phyloP scores from a whole-genome alignment of 768 basidiomycete species.

The Leccinum truebloodii region DNA sequence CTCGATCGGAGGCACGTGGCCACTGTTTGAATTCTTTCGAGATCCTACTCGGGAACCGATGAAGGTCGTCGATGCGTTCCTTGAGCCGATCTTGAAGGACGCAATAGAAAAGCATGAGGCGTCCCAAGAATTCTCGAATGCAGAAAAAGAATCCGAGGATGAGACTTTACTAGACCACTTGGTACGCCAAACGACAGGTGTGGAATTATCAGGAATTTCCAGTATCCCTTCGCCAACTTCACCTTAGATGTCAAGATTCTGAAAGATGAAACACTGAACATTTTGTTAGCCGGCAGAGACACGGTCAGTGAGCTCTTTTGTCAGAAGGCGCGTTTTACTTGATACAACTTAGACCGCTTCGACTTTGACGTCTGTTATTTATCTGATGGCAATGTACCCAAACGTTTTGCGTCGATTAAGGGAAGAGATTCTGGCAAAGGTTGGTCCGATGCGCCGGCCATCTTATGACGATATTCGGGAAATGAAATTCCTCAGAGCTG shows the following conservation, averaged over 20 bases:
- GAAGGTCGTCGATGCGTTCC: slow-evolving; percentile 38
- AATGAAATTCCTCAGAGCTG: slow-evolving; percentile 46
- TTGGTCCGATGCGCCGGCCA: slow-evolving; percentile 39
- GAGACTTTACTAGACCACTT: slow-evolving; percentile 45
- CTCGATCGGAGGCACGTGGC: slow-evolving; percentile 39
- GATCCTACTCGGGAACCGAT: slow-evolving; percentile 37
- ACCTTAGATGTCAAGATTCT: slow-evolving; percentile 33
- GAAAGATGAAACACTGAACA: slow-evolving; percentile 44
- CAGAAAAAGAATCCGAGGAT: slow-evolving; percentile 24
- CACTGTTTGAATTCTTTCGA: slow-evolving; percentile 38
- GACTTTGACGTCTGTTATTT: slow-evolving; percentile 45
- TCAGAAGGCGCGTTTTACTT: neutral
- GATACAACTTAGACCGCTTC: slow-evolving; percentile 40
- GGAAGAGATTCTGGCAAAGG: slow-evolving; percentile 41
- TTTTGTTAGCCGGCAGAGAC: slow-evolving; percentile 47
- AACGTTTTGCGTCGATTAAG: slow-evolving; percentile 40
- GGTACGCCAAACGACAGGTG: slow-evolving; percentile 40
- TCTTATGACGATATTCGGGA: slow-evolving; percentile 43
- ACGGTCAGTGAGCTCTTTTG: slow-evolving; percentile 30
- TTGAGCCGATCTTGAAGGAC: slow-evolving; percentile 41
- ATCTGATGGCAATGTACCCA: slow-evolving; percentile 49
- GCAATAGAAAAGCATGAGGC: slow-evolving; percentile 32
- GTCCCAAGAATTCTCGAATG: slow-evolving; percentile 3
- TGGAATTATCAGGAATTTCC: neutral
- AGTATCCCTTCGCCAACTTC: neutral